Conservation (phyloP, 2,329 filamentous ascomycete species). For the Sphaceloma murrayae region DNA sequence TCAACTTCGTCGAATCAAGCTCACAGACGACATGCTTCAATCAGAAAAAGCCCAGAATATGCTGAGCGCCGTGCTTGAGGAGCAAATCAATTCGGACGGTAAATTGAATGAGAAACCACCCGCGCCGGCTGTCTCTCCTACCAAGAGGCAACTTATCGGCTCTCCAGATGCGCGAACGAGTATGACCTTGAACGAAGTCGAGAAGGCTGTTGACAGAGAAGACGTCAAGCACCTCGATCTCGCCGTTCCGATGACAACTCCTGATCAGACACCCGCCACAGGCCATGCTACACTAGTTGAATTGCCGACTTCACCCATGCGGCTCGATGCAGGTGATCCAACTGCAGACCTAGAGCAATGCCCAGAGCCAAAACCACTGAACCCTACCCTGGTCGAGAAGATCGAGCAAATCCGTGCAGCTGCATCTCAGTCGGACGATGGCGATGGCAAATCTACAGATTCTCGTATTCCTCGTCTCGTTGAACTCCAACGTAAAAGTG, state of each 20-base stretch:
- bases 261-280: slow-evolving; percentile 10
- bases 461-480: slow-evolving; percentile 30
- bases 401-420: slow-evolving; percentile 32
- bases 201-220: slow-evolving; percentile 37
- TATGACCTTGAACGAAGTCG: slow-evolving; percentile 26
- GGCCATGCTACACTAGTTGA: background rate
- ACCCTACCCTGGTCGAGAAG: slow-evolving; percentile 29
- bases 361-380: slow-evolving; percentile 28
- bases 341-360: slow-evolving; percentile 23
- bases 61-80: slow-evolving; percentile 55
- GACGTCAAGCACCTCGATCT: slow-evolving; percentile 54
- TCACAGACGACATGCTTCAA: slow-evolving; percentile 37
- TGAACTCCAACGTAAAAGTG: slow-evolving; percentile 27
- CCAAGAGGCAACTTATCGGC: slow-evolving; percentile 1
- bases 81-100: slow-evolving; percentile 35
- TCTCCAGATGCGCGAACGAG: slow-evolving; percentile 3
- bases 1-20: slow-evolving; percentile 28
- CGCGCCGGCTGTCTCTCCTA: background rate
- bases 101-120: slow-evolving; percentile 5
- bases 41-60: slow-evolving; percentile 56
- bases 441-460: slow-evolving; percentile 23
- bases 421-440: slow-evolving; percentile 21
- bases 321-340: slow-evolving; percentile 12
- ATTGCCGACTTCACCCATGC: background rate
- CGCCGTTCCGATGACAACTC: slow-evolving; percentile 36